These are phyloP conservation scores for Cladophialophora bantiana DNA, from an alignment of 2,329 filamentous ascomycete genomes.

Conservation along the genomic window DNA sequence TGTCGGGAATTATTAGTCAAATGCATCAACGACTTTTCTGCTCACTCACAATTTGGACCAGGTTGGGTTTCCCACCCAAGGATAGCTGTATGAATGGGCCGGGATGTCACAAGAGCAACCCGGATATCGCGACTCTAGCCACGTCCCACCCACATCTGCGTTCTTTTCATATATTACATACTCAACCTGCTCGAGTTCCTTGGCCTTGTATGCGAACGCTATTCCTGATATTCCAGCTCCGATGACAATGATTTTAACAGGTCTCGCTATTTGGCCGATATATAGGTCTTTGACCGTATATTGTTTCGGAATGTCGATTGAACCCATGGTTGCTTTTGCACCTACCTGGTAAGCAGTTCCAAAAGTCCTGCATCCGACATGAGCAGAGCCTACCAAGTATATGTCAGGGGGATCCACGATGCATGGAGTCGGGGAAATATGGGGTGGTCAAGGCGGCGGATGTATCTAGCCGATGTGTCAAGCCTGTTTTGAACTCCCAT, in stretches of 20 bases:
- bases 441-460: too few species aligned
- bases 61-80: neutral
- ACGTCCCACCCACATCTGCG: conserved; percentile 49
- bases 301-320: neutral
- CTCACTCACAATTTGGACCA: conserved; percentile 3
- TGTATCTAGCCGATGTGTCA: too few species aligned
- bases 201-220: conserved; percentile 10
- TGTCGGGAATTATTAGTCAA: neutral
- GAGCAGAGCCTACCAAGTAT: too few species aligned
- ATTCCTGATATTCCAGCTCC: conserved; percentile 24
- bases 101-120: conserved; percentile 41
- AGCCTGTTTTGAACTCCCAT: too few species aligned
- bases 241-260: conserved; percentile 13
- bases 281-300: neutral
- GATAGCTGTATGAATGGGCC: neutral
- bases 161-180: conserved; percentile 54
- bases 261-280: neutral
- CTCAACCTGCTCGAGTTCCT: conserved; percentile 8
- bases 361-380: too few species aligned
- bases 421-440: too few species aligned
- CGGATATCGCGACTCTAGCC: conserved; percentile 48
- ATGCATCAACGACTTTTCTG: neutral
- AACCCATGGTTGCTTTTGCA: neutral
- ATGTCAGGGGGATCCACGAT: too few species aligned
- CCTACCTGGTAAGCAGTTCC: too few species aligned